These are phyloP conservation scores for Aureobasidium melanogenum DNA, from an alignment of 2,329 filamentous ascomycete genomes.

Conservation along the genomic window DNA sequence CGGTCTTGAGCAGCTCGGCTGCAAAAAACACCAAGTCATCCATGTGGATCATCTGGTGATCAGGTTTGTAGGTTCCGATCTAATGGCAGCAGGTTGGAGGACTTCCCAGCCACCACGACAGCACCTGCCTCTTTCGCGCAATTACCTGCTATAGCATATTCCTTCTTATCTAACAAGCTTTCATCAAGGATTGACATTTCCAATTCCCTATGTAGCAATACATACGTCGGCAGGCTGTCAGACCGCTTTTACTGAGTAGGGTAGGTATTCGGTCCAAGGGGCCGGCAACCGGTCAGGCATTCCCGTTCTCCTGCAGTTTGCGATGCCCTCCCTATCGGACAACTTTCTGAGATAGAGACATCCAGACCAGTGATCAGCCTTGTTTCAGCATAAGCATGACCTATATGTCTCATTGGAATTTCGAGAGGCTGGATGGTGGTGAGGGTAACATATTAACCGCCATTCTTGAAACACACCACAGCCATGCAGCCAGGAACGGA, in stretches of 20 bases:
- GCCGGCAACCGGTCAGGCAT: neutral
- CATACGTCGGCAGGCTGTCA: neutral
- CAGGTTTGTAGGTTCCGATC: neutral
- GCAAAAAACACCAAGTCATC: neutral
- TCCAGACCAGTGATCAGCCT: neutral
- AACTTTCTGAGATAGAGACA: neutral
- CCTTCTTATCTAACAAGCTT: constrained; percentile 4
- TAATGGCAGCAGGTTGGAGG: neutral
- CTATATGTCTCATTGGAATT: neutral
- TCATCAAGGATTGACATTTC: neutral
- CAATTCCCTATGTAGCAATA: neutral
- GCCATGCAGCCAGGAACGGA: neutral
- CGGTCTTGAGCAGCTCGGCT: neutral
- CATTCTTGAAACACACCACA: constrained; percentile 10
- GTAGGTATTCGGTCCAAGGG: neutral
- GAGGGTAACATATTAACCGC: constrained; percentile 10
- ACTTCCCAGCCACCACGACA: neutral
- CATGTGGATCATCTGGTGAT: neutral
- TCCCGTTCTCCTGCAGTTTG: neutral
- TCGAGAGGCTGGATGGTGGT: neutral
- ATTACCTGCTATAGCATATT: neutral
- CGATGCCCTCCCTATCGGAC: neutral
- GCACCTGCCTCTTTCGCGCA: constrained; percentile 1
- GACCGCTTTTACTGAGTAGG: neutral
- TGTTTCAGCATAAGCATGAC: constrained; percentile 8